These are phyloP conservation scores for Globisporangium viniferum DNA, from an alignment of 352 stramenopile species.

Conservation along the genomic window DNA sequence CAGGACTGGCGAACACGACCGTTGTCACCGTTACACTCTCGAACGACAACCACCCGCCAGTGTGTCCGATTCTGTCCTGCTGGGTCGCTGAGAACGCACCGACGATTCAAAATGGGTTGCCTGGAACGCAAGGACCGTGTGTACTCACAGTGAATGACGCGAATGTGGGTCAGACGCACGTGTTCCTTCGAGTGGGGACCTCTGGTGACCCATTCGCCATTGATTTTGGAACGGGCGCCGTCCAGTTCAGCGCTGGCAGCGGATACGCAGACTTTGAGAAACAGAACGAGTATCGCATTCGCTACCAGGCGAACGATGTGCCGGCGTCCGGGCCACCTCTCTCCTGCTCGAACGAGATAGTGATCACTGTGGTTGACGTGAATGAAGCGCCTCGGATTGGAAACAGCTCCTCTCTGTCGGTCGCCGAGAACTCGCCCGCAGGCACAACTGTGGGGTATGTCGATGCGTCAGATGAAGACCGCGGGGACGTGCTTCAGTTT, in stretches of 20 bases:
- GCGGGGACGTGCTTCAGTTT: slow-evolving; percentile 22
- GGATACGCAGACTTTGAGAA: slow-evolving; percentile 43
- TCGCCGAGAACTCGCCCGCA: slow-evolving; percentile 26
- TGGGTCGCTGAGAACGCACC: slow-evolving; percentile 54
- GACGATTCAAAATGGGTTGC: slow-evolving; percentile 25
- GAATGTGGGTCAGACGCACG: slow-evolving; percentile 39
- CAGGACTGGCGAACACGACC: slow-evolving; percentile 17
- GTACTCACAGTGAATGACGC: slow-evolving; percentile 32
- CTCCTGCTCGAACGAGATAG: slow-evolving; percentile 36
- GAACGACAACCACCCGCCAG: slow-evolving; percentile 49
- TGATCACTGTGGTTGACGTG: slow-evolving; percentile 42
- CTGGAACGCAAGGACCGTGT: slow-evolving; percentile 36
- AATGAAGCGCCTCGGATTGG: slow-evolving; percentile 44
- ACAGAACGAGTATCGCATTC: slow-evolving; percentile 33
- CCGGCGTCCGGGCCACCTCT: slow-evolving; percentile 32
- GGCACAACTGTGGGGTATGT: slow-evolving; percentile 20
- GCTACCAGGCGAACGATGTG: slow-evolving; percentile 50
- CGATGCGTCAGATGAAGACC: slow-evolving; percentile 23
- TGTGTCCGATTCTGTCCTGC: slow-evolving; percentile 44
- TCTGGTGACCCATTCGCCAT: slow-evolving; percentile 13
- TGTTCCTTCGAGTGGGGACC: slow-evolving; percentile 40
- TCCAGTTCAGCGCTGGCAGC: slow-evolving; percentile 24
- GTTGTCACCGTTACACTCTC: slow-evolving; percentile 29
- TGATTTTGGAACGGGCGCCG: slow-evolving; percentile 27
- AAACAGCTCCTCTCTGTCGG: slow-evolving; percentile 2